phyloP scores from a whole-genome alignment of 2,329 filamentous ascomycete genomes.

The Fusarium phyllophilum region DNA sequence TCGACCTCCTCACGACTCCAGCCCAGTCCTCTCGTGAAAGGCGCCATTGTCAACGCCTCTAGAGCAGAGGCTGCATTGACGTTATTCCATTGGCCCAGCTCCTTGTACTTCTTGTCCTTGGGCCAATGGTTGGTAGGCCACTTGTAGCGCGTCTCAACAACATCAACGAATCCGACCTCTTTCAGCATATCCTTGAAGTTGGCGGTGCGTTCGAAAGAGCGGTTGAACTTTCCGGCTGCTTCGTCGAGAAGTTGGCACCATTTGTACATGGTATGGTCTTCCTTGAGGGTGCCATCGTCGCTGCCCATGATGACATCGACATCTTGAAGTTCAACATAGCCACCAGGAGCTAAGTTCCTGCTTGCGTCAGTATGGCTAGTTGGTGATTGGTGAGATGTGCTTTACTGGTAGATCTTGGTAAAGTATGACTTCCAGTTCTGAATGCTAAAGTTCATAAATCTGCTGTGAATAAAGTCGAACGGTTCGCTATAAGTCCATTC shows the following conservation, averaged over 20 bases:
- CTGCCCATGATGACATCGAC: conserved; percentile 28
- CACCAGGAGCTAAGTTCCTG: conserved; percentile 26
- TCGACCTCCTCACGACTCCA: conserved; percentile 33
- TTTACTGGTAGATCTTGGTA: conserved; percentile 14
- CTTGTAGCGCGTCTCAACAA: conserved; percentile 58
- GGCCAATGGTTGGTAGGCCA: conserved; percentile 63
- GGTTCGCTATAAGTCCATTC: conserved; percentile 12
- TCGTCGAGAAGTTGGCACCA: conserved; percentile 45
- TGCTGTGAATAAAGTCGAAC: conserved; percentile 21
- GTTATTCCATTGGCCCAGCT: conserved; percentile 53
- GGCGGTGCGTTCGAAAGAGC: conserved; percentile 39
- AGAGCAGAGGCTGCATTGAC: conserved; percentile 39
- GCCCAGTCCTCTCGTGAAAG: conserved; percentile 42
- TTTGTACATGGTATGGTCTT: conserved; percentile 32
- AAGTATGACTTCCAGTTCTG: conserved; percentile 14
- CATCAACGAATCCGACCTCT: conserved; percentile 62
- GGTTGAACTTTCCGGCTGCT: conserved; percentile 43
- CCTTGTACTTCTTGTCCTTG: conserved; percentile 59
- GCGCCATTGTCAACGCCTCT: conserved; percentile 45
- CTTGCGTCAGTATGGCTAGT: neutral
- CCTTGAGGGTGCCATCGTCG: conserved; percentile 27
- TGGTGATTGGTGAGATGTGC: accelerated
- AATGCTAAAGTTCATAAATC: conserved; percentile 30
- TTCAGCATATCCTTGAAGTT: conserved; percentile 48
- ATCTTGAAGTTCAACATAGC: conserved; percentile 36